Evolutionary conservation across 495 filamentous ascomycete species (phyloP).

Genomic region (Penicillium cinerascens): DNA sequence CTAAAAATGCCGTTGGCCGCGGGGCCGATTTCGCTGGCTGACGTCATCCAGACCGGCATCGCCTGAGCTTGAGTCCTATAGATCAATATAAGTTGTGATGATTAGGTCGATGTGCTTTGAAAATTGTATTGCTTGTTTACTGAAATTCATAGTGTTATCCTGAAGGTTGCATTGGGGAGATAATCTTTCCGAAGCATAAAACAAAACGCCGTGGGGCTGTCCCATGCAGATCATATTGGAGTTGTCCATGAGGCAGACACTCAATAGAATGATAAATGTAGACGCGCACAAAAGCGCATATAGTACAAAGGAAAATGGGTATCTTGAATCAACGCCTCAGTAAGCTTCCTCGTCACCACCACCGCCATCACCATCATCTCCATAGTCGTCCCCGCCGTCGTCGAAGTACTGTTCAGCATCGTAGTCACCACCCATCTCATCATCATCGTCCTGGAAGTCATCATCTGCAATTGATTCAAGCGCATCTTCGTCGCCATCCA

Average conservation of each 20-base stretch:
- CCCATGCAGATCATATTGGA: slow-evolving; percentile 10
- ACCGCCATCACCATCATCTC: slow-evolving; percentile 49
- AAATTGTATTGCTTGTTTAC: no score
- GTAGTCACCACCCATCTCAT: slow-evolving; percentile 58
- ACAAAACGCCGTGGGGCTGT: not conserved
- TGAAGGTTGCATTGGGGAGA: not conserved
- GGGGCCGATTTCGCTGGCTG: slow-evolving; percentile 24
- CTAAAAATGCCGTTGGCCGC: slow-evolving; percentile 5
- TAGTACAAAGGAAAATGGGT: slow-evolving; percentile 30
- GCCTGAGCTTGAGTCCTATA: not conserved
- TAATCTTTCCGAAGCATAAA: not conserved
- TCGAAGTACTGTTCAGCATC: slow-evolving; percentile 67
- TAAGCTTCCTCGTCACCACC: slow-evolving; percentile 51
- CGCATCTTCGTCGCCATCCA: slow-evolving; percentile 46
- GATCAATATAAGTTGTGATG: not conserved
- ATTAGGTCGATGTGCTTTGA: no score
- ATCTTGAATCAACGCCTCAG: slow-evolving; percentile 33
- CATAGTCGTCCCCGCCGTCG: slow-evolving; percentile 57
- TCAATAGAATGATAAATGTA: slow-evolving; percentile 9
- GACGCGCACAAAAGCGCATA: not conserved
- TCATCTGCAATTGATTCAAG: slow-evolving; percentile 54
- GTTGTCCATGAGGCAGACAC: slow-evolving; percentile 8
- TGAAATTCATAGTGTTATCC: no score
- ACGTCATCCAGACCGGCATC: slow-evolving; percentile 24
- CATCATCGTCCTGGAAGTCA: slow-evolving; percentile 54